Percentiles rank a stretch among this genome's conserved stretches.
These are phyloP conservation scores for Breviolum minutum DNA, from an alignment of 73 alveolate species.

Conservation along the genomic window DNA sequence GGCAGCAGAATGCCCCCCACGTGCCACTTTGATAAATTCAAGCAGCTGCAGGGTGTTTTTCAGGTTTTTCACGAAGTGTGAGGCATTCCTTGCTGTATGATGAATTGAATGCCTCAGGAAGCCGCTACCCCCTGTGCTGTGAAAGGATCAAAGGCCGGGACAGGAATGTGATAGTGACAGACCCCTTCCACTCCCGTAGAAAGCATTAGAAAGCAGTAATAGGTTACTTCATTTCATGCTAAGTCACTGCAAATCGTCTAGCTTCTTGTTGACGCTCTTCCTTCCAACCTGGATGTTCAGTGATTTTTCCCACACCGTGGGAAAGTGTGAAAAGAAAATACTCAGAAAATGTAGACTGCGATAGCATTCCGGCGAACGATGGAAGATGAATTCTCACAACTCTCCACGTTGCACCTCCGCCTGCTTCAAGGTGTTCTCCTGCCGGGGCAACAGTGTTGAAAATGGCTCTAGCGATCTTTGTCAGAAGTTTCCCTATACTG, in stretches of 20 bases:
- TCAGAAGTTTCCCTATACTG: no score
- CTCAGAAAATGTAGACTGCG: no score
- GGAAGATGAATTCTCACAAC: no score
- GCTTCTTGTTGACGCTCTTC: neutral
- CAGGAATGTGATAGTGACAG: no score
- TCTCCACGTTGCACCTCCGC: neutral
- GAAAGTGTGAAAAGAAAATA: neutral
- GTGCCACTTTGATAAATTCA: neutral
- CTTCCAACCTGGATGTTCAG: conserved; percentile 3
- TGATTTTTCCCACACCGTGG: no score
- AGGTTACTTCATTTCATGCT: neutral
- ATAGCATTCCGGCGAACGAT: no score
- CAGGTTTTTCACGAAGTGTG: neutral
- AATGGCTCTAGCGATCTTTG: no score
- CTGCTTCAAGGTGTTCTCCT: conserved; percentile 1
- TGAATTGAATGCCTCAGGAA: conserved; percentile 22
- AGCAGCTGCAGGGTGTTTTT: conserved; percentile 1
- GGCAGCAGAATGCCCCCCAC: no score
- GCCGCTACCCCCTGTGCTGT: no score
- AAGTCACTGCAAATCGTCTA: conserved; percentile 25
- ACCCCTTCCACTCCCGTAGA: no score
- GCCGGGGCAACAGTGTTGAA: neutral
- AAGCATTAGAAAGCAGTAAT: no score
- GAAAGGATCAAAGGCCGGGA: no score
- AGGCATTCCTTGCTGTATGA: neutral